phyloP scores from a whole-genome alignment of 2,329 filamentous ascomycete species.

The Didymella glomerata region DNA sequence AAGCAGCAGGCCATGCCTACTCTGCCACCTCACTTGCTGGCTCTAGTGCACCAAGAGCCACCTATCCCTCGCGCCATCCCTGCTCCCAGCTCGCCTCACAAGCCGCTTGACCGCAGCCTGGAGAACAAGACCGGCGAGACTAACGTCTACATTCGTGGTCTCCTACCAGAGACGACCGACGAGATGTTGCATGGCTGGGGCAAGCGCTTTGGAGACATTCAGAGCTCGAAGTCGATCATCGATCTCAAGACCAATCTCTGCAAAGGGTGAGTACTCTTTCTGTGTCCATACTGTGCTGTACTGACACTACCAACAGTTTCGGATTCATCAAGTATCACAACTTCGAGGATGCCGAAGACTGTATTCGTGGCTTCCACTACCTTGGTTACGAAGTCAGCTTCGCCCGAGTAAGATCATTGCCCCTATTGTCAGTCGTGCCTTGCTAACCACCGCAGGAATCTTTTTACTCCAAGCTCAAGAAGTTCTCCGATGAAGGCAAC shows the following conservation, averaged over 20 bases:
- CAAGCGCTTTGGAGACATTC: slow-evolving; percentile 87
- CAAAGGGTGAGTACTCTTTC: slow-evolving; percentile 76
- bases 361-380: slow-evolving; percentile 93
- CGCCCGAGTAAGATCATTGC: slow-evolving; percentile 72
- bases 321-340: slow-evolving; percentile 96
- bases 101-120: slow-evolving; percentile 91
- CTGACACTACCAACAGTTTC: slow-evolving; percentile 67
- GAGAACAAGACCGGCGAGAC: slow-evolving; percentile 95
- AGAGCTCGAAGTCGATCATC: slow-evolving; percentile 98
- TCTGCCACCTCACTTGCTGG: slow-evolving; percentile 57
- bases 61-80: slow-evolving; percentile 87
- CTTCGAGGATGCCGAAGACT: slow-evolving; percentile 88
- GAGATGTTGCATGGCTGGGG: slow-evolving; percentile 85
- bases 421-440: not conserved
- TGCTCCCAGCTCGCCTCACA: slow-evolving; percentile 83
- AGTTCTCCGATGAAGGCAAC: slow-evolving; percentile 85
- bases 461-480: slow-evolving; percentile 97
- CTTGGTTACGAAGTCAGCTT: slow-evolving; percentile 98
- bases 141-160: slow-evolving; percentile 97
- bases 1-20: slow-evolving; percentile 51
- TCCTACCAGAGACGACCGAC: slow-evolving; percentile 94
- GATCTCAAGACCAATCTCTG: slow-evolving; percentile 91
- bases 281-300: not conserved
- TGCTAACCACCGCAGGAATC: slow-evolving; percentile 68
- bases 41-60: slow-evolving; percentile 72